Base-by-base conservation (phyloP, 139 green algal species). In the Yamagishiella unicocca region DNA sequence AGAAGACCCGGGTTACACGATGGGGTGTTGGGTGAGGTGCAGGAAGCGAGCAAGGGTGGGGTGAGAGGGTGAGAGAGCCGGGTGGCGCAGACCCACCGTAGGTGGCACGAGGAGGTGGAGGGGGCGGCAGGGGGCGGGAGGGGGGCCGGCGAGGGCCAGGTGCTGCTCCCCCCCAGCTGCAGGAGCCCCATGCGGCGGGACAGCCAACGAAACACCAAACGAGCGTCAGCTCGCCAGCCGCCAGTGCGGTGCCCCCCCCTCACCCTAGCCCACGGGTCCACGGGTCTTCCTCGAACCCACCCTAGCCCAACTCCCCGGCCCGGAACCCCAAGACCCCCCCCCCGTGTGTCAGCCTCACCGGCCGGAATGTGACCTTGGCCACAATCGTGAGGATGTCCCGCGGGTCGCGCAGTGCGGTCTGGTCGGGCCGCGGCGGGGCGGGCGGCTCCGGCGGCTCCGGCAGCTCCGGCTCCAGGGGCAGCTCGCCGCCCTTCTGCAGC, bases 381-480 rank as follows among this genome's bases (percentile, higher is more conserved):
- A 5, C 31, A 9, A 85, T 38, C 9, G 40, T 37, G 21, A 67
- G 42, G 45, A 70, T 75, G 38, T 74, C 58, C 37, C 58, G 29
- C 0, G 58, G 50, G 40, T 73, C 58, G 3, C 10, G 10, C 55
- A 75, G 40, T 4, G 40, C 31, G 58, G 10, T 61, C 53, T 38
- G 19, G 77, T 84, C 77, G 77, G 77, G 77, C 8, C 58, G 37
- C 4, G 77, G 77, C 31, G 79, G 79, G 7, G 40, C 1, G 8
- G 29, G 62, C 7, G 29, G 62, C 42, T 58, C 37, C 62, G 27
- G 4, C 21, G 66, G 40, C 1, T 42, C 62, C 40, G 62, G 79
- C 29, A 9, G 42, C 29, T 77, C 62, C 1, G 79, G 79, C 43
- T 85, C 79, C 61, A 85, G n/a, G 9, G 79, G 79, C 40, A 77